phyloP scores from a whole-genome alignment of 1,139 yeast genomes.

The Pichia sp. region DNA sequence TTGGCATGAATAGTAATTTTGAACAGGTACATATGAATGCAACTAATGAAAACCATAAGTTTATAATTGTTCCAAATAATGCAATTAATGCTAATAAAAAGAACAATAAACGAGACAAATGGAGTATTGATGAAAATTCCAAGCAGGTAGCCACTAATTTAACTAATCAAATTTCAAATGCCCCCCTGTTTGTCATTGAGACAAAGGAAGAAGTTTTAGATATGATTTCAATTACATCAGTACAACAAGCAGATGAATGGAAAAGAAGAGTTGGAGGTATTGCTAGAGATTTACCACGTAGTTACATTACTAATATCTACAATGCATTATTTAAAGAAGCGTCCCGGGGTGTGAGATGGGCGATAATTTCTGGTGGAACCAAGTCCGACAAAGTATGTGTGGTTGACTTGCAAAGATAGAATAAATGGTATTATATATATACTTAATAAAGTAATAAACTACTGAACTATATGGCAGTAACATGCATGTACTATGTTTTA shows the following conservation, averaged over 20 bases:
- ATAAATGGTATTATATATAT: too few relatives aligned
- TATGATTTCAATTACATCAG: constrained; percentile 70
- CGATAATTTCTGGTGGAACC: constrained; percentile 66
- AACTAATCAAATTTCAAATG: constrained; percentile 47
- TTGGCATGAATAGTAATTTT: background rate
- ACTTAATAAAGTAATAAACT: too few relatives aligned
- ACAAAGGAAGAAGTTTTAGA: constrained; percentile 78
- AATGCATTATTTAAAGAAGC: constrained; percentile 68
- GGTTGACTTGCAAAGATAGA: constrained; percentile 56
- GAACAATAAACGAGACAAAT: constrained; percentile 68
- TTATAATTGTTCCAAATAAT: constrained; percentile 57
- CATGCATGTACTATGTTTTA: too few relatives aligned
- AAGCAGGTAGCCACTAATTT: constrained; percentile 52
- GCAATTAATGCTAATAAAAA: constrained; percentile 66
- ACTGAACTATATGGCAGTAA: too few relatives aligned
- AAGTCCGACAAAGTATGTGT: constrained; percentile 67
- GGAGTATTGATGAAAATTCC: constrained; percentile 76
- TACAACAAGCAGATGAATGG: constrained; percentile 85
- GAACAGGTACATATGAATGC: background rate
- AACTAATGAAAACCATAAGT: constrained; percentile 43
- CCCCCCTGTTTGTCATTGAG: constrained; percentile 75
- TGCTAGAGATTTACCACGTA: constrained; percentile 60
- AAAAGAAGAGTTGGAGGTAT: constrained; percentile 73
- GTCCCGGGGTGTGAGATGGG: constrained; percentile 65
- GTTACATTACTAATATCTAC: constrained; percentile 69